phyloP scores from a whole-genome alignment of 2,329 filamentous ascomycete species.

The Aureobasidium mangrovei region DNA sequence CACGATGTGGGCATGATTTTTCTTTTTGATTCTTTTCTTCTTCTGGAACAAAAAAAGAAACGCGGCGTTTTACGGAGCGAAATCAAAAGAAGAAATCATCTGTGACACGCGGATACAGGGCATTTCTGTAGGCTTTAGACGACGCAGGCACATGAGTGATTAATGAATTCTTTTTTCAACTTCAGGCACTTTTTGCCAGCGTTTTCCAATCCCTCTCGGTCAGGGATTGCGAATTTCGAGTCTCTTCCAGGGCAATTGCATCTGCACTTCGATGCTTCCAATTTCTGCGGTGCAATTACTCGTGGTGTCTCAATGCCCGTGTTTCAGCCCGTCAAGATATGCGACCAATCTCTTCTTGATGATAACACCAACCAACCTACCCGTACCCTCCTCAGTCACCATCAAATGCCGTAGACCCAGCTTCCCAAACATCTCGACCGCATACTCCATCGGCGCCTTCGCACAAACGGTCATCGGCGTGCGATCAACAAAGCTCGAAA shows the following conservation, averaged over 20 bases:
- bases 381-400: conserved; percentile 44
- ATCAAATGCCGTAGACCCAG: conserved; percentile 47
- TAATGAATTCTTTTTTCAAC: conserved; percentile 13
- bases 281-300: neutral
- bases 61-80: conserved; percentile 10
- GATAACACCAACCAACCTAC: conserved; percentile 44
- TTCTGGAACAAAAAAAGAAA: neutral
- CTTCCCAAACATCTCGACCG: conserved; percentile 52
- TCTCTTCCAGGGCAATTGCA: neutral
- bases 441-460: conserved; percentile 49
- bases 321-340: conserved; percentile 40
- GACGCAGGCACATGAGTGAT: conserved; percentile 12
- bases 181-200: neutral
- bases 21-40: neutral
- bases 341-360: conserved; percentile 51
- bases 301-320: conserved; percentile 11
- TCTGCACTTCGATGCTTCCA: neutral
- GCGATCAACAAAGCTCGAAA: conserved; percentile 45
- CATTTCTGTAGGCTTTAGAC: conserved; percentile 11
- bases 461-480: conserved; percentile 44
- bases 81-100: conserved; percentile 7
- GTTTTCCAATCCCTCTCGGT: no score
- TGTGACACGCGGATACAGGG: conserved; percentile 12
- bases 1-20: conserved; percentile 5
- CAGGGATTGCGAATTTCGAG: no score